Percentiles rank a stretch among this genome's conserved stretches.
phyloP scores from a whole-genome alignment of 202 grass and related monocot genomes.

The Thinopyrum obtusiflorum region DNA sequence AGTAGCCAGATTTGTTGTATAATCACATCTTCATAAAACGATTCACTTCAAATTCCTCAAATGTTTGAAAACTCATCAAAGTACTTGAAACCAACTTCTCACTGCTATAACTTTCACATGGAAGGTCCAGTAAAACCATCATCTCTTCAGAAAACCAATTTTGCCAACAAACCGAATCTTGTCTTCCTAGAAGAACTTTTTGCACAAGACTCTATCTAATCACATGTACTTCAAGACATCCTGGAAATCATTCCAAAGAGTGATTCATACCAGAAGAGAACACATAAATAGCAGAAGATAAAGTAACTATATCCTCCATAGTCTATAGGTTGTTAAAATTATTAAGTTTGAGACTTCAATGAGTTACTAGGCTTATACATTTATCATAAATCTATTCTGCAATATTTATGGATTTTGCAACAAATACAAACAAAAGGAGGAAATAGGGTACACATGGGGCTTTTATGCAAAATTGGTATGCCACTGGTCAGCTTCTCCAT shows the following conservation, averaged over 20 bases:
- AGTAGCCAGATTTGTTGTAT: conserved; percentile 49
- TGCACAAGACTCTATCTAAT: conserved; percentile 44
- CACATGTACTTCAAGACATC: conserved; percentile 63
- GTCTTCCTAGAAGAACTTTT: conserved; percentile 52
- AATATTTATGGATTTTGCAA: neutral
- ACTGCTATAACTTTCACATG: conserved; percentile 53
- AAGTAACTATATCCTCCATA: neutral
- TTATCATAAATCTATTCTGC: neutral
- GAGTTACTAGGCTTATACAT: neutral
- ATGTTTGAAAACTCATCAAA: conserved; percentile 43
- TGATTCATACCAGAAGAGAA: conserved; percentile 36
- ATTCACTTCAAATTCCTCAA: conserved; percentile 60
- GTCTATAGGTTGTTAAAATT: neutral
- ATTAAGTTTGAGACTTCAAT: neutral
- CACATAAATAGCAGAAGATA: neutral
- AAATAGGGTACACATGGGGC: neutral
- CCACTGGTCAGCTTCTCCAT: neutral
- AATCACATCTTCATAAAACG: conserved; percentile 50
- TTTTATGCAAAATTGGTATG: neutral
- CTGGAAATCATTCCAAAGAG: conserved; percentile 51
- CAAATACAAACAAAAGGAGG: neutral
- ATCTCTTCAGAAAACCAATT: conserved; percentile 54
- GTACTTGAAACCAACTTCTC: conserved; percentile 66
- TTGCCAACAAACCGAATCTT: conserved; percentile 47
- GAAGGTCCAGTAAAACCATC: conserved; percentile 32